phyloP scores from a whole-genome alignment of 2,329 filamentous ascomycete species.

The Fusarium zealandicum region DNA sequence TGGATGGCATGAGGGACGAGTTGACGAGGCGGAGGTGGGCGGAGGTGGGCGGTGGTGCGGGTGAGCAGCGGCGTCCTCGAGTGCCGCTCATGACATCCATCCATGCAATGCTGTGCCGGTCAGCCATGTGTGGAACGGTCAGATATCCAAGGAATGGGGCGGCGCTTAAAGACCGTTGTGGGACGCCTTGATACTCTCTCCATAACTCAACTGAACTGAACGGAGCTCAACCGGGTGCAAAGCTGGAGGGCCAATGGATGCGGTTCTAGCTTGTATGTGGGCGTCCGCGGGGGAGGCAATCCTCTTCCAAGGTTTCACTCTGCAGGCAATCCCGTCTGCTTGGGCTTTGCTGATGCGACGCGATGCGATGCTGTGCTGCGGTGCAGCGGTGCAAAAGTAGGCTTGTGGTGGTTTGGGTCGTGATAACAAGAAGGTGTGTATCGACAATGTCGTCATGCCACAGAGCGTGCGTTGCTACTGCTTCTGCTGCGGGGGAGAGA shows the following conservation, averaged over 20 bases:
- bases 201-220: background rate
- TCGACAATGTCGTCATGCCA: conserved; percentile 40
- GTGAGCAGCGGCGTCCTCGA: no score
- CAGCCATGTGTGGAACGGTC: conserved; percentile 1
- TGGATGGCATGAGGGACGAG: conserved; percentile 16
- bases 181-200: background rate
- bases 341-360: background rate
- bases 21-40: no score
- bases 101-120: no score
- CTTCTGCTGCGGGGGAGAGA: conserved; percentile 30
- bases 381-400: background rate
- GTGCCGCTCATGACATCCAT: no score
- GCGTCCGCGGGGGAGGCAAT: conserved; percentile 1
- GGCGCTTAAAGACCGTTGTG: conserved; percentile 5
- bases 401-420: background rate
- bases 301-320: conserved; percentile 7
- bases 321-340: background rate
- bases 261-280: conserved; percentile 1
- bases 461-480: conserved; percentile 21
- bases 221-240: conserved; percentile 1
- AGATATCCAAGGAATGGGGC: conserved; percentile 16
- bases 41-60: no score
- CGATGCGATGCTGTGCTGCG: background rate
- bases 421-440: conserved; percentile 17
- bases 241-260: conserved; percentile 15